phyloP scores from a whole-genome alignment of 371 early-diverging fungal species.

The Mucor velutinosus region DNA sequence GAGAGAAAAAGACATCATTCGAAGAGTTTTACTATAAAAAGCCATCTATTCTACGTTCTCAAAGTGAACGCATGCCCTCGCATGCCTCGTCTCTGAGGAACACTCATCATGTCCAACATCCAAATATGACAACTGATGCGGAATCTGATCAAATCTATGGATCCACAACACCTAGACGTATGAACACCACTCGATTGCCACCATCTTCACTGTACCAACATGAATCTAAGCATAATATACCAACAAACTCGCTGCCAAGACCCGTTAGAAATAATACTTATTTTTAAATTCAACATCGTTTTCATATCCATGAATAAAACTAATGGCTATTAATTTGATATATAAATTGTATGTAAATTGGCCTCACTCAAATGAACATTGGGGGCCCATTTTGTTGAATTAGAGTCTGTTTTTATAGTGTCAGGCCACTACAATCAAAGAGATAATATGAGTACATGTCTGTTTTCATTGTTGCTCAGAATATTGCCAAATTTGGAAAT shows the following conservation, averaged over 20 bases:
- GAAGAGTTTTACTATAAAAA: not conserved
- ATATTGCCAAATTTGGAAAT: too few species aligned
- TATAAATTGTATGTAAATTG: not conserved
- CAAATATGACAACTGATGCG: too few species aligned
- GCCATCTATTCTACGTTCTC: not conserved
- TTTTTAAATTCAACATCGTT: not conserved
- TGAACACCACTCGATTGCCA: not conserved
- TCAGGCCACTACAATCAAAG: too few species aligned
- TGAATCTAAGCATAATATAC: not conserved
- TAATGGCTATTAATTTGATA: not conserved
- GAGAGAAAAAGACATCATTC: not conserved
- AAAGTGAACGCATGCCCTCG: slow-evolving; percentile 8
- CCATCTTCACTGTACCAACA: not conserved
- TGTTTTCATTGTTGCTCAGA: too few species aligned
- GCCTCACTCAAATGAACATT: not conserved
- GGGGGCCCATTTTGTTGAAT: not conserved
- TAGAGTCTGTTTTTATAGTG: too few species aligned
- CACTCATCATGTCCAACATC: not conserved
- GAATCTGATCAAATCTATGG: not conserved
- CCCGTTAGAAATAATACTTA: not conserved
- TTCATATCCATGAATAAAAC: not conserved
- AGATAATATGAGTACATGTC: too few species aligned
- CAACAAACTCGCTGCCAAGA: not conserved
- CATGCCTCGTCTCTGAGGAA: not conserved
- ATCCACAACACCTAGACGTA: slow-evolving; percentile 1